phyloP scores from a whole-genome alignment of 352 stramenopile genomes.

The Phytopythium mirpurense region DNA sequence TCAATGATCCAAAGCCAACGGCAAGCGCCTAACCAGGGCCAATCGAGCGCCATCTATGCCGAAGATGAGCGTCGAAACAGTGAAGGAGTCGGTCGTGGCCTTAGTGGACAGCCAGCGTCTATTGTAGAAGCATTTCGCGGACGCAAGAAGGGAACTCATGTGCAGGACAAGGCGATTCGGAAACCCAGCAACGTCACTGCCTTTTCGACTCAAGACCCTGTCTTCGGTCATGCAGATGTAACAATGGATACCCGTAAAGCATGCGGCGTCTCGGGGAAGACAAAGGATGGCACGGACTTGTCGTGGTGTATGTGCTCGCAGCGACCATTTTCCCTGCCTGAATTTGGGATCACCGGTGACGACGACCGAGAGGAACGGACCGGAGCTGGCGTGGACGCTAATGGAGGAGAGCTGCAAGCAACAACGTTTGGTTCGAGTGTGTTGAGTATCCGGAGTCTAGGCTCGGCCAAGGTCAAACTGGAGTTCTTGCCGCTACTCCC shows the following conservation, averaged over 20 bases:
- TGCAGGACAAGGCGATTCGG: neutral
- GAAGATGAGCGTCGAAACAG: neutral
- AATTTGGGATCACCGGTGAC: slow-evolving; percentile 33
- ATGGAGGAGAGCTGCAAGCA: neutral
- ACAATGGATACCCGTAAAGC: neutral
- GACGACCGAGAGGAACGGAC: neutral
- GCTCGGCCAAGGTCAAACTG: slow-evolving; percentile 65
- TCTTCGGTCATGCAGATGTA: neutral
- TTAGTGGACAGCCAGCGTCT: neutral
- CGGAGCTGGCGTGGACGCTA: neutral
- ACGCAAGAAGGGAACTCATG: neutral
- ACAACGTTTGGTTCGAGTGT: slow-evolving; percentile 2
- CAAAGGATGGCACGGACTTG: slow-evolving; percentile 33
- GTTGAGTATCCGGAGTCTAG: slow-evolving; percentile 39
- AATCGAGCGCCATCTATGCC: neutral
- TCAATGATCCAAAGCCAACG: slow-evolving; percentile 55
- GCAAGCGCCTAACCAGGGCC: slow-evolving; percentile 2
- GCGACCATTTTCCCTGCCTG: slow-evolving; percentile 69
- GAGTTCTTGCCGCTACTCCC: slow-evolving; percentile 87
- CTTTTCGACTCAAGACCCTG: neutral
- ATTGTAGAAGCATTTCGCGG: neutral
- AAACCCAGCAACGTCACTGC: neutral
- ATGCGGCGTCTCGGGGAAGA: neutral
- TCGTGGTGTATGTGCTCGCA: slow-evolving; percentile 64
- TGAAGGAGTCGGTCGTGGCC: neutral